Evolutionary conservation across 139 green algal species (phyloP), one percentile per base, ranked within the genome.

Genomic region (Volvox reticuliferus): DNA sequence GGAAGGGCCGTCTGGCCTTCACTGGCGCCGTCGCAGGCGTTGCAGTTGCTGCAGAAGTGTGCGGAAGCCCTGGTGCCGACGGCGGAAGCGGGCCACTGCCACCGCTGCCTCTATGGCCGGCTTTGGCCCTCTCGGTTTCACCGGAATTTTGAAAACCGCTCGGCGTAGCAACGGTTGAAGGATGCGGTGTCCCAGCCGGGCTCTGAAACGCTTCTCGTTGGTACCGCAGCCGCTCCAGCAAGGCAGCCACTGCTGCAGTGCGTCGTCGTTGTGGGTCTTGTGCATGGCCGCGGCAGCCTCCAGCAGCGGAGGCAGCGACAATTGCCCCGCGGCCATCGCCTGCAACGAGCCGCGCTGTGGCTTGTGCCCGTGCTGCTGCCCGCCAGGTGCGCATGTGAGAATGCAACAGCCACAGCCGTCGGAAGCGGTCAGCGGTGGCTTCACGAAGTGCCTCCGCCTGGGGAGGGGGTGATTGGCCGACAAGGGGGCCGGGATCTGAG

Each of bases 341-440:
- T 32, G 71, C 71, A 14, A 35, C 26, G 17, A 30, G 71, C 62
- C 22, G 24, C 61, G 80, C 61, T 75, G 80, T 62, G 26, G 82
- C 82, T 61, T 33, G 62, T 35, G 28, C 28, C 62, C 71, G 76
- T 17, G 33, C 76, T 35, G 79, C 79, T 14, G 79, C 81, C 61
- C 30, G 26, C 87, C 87, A 91, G 28, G 87, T 55, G 87, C 76
- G 76, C 75, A 90, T 33, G 73, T 18, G 28, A 32, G 20, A 1
- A 30, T 90, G 86, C 50, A 78, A 30, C 86, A 90, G 86, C 86
- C 73, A 77, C 61, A 91, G 87, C 61, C 87, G 87, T 35, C 87
- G 62, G 87, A 91, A 91, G 67, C 67, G 83, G 20, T 67, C 67
- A 6, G 83, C 82, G 17, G 79, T 55, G 79, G 50, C 20, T 1